Evolutionary conservation across 169 alveolate genomes (phyloP), one percentile per base, ranked within the genome.

Genomic region (Plasmodium cynomolgi): DNA sequence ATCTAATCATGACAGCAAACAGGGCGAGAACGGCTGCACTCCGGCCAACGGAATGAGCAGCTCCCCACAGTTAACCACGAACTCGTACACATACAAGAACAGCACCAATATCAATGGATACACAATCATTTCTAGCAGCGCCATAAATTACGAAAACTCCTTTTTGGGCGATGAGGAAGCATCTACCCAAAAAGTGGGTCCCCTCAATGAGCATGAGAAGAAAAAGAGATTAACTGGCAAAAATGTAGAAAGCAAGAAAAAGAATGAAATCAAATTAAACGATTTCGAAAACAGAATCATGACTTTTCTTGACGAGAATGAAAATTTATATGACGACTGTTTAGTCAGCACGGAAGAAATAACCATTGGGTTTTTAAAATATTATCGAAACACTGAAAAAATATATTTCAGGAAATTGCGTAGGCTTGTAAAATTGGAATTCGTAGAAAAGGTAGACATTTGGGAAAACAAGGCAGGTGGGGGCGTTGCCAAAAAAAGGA

Each of bases 271-370:
- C 9, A 75, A 90, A 80, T 62, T 90, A 44, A 80, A 54, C 74
- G 86, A 72, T 79, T 13, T 47, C 5, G 94, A 90, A 90, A 90
- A 68, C 33, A 68, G 17, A 20, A 17, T 90, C 44, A 31, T 90
- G 23, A 39, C 72, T 8, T 34, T 80, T 81, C 58, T 90, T 6
- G 44, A 79, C n/a, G 44, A 23, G 39, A 44, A 81, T 79, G 83
- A 83, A 58, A 47, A 90, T 80, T 37, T 81, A 31, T 90, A 90
- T 47, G 47, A 90, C 23, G 83, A 90, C 23, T 20, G 58, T 68
- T 73, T 91, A 5, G 50, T 90, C 39, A 90, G 91, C 83, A 90
- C 34, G 47, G 94, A 90, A 80, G 94, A 90, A 68, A 90, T 90
- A 17, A 90, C 34, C 17, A 62, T 68, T 1, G 83, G 75, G 3